Percentiles rank a stretch among this genome's conserved stretches.
These are phyloP conservation scores for Plantago elongata DNA, from an alignment of 257 asterid genomes.

Conservation along the genomic window DNA sequence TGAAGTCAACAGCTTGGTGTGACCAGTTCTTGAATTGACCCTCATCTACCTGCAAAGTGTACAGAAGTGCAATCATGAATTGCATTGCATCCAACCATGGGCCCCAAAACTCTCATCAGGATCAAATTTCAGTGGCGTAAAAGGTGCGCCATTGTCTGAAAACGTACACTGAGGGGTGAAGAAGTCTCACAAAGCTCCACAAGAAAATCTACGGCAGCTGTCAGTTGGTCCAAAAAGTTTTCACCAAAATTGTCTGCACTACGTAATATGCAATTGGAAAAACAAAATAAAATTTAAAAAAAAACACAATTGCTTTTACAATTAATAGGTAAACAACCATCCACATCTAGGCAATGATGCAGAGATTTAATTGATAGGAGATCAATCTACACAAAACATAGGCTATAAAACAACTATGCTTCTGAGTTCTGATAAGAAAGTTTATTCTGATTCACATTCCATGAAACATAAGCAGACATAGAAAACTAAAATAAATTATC, in stretches of 20 bases:
- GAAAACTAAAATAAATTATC: too few relatives aligned
- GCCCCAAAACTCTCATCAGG: slow-evolving; percentile 11
- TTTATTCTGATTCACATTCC: neutral
- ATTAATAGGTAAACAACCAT: neutral
- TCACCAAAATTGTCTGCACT: slow-evolving; percentile 43
- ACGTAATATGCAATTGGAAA: too few relatives aligned
- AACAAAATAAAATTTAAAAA: too few relatives aligned
- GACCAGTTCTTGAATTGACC: slow-evolving; percentile 68
- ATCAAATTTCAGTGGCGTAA: slow-evolving; percentile 10
- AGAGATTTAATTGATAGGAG: neutral
- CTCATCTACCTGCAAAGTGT: slow-evolving; percentile 49
- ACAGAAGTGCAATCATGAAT: slow-evolving; percentile 8
- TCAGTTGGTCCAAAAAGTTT: slow-evolving; percentile 57
- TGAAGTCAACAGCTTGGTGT: slow-evolving; percentile 88
- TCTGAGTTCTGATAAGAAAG: neutral
- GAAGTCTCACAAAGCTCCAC: slow-evolving; percentile 76
- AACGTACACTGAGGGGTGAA: slow-evolving; percentile 46
- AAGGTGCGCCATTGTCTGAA: slow-evolving; percentile 17
- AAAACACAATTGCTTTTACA: too few relatives aligned
- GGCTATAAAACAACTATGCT: too few relatives aligned
- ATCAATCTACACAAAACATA: too few relatives aligned
- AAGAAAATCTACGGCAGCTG: slow-evolving; percentile 86
- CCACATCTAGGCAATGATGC: neutral
- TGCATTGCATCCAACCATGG: neutral
- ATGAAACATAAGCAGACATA: too few relatives aligned